Percentiles rank a stretch among this genome's conserved stretches.
Conservation (phyloP, 768 basidiomycete genomes). For the Suillus tomentosus region DNA sequence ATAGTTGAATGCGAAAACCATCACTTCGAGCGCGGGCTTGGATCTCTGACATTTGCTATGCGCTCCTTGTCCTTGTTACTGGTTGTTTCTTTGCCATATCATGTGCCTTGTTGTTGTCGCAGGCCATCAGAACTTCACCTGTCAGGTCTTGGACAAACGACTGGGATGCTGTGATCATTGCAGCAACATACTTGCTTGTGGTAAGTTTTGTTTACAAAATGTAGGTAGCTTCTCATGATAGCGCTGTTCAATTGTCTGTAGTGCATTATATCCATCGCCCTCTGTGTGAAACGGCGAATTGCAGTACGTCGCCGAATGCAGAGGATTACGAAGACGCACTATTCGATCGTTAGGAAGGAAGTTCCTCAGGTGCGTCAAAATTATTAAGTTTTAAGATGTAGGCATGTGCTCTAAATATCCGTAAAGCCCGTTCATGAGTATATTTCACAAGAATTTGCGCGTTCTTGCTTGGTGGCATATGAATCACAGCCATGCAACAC, state of each 20-base stretch:
- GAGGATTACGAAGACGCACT: constrained; percentile 64
- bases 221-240: neutral
- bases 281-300: constrained; percentile 70
- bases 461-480: constrained; percentile 69
- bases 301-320: constrained; percentile 65
- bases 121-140: constrained; percentile 69
- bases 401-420: constrained; percentile 6
- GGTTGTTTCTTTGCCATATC: constrained; percentile 62
- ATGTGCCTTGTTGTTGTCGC: constrained; percentile 63
- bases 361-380: constrained; percentile 53
- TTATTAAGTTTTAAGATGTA: neutral
- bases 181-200: constrained; percentile 68
- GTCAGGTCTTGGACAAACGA: constrained; percentile 57
- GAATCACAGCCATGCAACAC: constrained; percentile 70
- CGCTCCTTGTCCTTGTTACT: constrained; percentile 49
- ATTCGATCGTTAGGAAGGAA: constrained; percentile 52
- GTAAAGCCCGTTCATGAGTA: constrained; percentile 64
- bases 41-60: constrained; percentile 56
- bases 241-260: constrained; percentile 23
- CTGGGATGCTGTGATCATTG: constrained; percentile 68
- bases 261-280: constrained; percentile 58
- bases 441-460: constrained; percentile 74
- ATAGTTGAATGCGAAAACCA: constrained; percentile 23
- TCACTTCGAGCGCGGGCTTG: constrained; percentile 49
- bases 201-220: constrained; percentile 40